Conservation (phyloP, 2,329 filamentous ascomycete species). For the Simplicillium sp. region DNA sequence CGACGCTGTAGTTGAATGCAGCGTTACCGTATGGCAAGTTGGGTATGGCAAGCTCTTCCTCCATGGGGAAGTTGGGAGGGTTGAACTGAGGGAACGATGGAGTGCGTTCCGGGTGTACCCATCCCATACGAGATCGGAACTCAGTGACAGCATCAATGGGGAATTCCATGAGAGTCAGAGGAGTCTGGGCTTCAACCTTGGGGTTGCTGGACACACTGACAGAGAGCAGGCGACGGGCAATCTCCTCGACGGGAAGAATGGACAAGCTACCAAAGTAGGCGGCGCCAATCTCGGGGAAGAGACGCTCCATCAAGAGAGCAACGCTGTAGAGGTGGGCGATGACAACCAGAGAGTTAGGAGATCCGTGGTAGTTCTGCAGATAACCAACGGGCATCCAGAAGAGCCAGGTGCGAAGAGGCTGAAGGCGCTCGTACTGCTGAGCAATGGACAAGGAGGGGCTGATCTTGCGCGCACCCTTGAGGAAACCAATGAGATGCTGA, state of each 20-base stretch:
- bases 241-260: constrained; percentile 75
- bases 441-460: constrained; percentile 62
- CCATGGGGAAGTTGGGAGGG: constrained; percentile 42
- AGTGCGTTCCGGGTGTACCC: constrained; percentile 49
- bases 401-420: constrained; percentile 81
- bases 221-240: constrained; percentile 63
- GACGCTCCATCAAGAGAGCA: constrained; percentile 76
- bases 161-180: constrained; percentile 60
- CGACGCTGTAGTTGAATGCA: constrained; percentile 54
- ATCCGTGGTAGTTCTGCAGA: constrained; percentile 65
- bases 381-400: constrained; percentile 90
- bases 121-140: constrained; percentile 62
- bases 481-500: constrained; percentile 60
- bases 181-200: constrained; percentile 49
- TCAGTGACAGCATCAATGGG: constrained; percentile 60
- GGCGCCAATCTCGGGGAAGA: constrained; percentile 85
- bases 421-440: constrained; percentile 83
- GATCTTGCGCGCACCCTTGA: constrained; percentile 63
- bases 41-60: constrained; percentile 33
- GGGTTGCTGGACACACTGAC: constrained; percentile 52
- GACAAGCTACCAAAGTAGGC: constrained; percentile 80
- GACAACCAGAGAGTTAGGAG: constrained; percentile 70
- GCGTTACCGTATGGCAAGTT: constrained; percentile 48
- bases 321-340: constrained; percentile 89
- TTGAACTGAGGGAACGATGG: constrained; percentile 53